Evolutionary conservation across 2,329 filamentous ascomycete genomes (phyloP), one percentile per base, ranked within the genome.

Genomic region (Diplodia seriata): DNA sequence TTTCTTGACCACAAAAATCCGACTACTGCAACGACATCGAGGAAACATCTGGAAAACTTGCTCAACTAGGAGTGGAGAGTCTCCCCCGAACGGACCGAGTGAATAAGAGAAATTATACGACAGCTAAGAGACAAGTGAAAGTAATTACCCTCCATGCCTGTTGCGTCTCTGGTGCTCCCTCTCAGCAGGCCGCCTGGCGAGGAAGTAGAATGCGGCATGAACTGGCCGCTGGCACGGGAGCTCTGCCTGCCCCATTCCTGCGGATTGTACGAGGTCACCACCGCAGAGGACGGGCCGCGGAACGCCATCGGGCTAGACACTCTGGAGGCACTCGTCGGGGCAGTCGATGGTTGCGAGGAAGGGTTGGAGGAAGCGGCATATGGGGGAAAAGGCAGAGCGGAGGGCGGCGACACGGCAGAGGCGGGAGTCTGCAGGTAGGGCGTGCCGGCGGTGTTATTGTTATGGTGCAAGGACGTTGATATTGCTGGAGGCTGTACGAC

Each of bases 91-190:
- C 54, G 26, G 38, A 49, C 36, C 9, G 43, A 56, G 38, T 59
- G 54, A 36, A 18, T 23, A 20, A 11, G 8, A 47, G 43, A 20
- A 47, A 47, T 9, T 20, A 47, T n/a, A 43, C 11, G 33, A 51
- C 36, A 7, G n/a, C 31, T 20, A 31, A 31, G 66, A 36, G 68
- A 51, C 31, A 26, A 65, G 43, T 23, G 56, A 29, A 14, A 51
- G 40, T 29, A 56, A 72, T 70, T 79, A 84, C 82, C 80, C 79
- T 84, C 83, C 82, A 83, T 84, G 64, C 80, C 83, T 20, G 81
- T 63, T 15, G 66, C 57, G 7, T 68, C 66, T 62, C 49, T 55
- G 4, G 66, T 68, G 18, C 47, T 62, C 23, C 66, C 57, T 47
- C 66, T 82, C 9, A 80, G 70, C 38, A 83, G 80, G 67, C 75